Evolutionary conservation across 208 protist species (phyloP), one percentile per base, ranked within the genome.

Genomic region (Strigomonas galati): DNA sequence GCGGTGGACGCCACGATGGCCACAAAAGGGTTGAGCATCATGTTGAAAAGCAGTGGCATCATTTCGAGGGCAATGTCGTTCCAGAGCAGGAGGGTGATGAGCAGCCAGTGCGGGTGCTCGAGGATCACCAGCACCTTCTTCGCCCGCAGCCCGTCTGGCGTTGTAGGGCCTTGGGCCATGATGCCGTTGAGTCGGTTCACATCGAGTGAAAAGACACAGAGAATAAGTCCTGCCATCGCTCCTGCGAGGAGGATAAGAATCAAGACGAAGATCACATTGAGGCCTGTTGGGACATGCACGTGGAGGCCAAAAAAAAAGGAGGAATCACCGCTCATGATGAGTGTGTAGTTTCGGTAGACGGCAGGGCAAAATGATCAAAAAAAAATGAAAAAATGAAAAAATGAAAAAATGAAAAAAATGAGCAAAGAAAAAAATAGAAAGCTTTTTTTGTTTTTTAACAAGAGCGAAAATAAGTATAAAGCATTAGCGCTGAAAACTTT

Each of bases 141-240:
- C 10, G 81, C 78, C 28, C 53, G 44, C 19, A 48, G 31, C 21
- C 72, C 78, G 53, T 87, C 81, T 23, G 71, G 56, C 19, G 71
- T 61, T 59, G 77, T 81, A 14, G 60, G 54, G 31, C 56, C 54
- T 31, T 59, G 51, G 30, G 69, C 59, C 14, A 61, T 62, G 35
- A 82, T 63, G 0, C 65, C 81, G 21, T 62, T 77, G 15, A 91
- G 61, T 12, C 81, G 78, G 40, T 52, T 75, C 19, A 74, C 68
- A 60, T 85, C 84, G 27, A 85, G 68, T 46, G 84, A 84, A 65
- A 91, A 87, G n/a, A 84, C 49, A 46, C 78, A 91, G 43, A 87
- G 62, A 44, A 85, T 76, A 6, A 91, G 68, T 0, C 81, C 81
- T 32, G 81, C 74, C 67, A 82, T 77, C 27, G 74, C 72, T 32